Evolutionary conservation across 805 yeast genomes (phyloP).

Genomic region (Wickerhamomyces alni): DNA sequence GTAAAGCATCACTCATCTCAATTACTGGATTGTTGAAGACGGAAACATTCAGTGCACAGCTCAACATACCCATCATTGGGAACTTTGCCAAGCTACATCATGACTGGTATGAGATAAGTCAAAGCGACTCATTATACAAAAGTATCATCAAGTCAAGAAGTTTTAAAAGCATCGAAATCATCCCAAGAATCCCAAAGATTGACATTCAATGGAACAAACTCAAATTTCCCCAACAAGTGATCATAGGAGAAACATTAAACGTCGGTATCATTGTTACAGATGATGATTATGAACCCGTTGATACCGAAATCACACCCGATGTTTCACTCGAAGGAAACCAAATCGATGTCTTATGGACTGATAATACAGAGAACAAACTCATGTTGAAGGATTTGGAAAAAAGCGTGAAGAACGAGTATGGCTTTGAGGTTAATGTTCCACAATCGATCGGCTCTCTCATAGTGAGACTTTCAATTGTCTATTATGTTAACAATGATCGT

Average conservation of each 20-base stretch:
- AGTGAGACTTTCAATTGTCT: conserved; percentile 18
- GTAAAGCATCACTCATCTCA: conserved; percentile 8
- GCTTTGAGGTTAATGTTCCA: conserved; percentile 8
- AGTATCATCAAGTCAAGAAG: conserved; percentile 10
- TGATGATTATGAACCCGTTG: conserved; percentile 27
- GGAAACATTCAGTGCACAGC: conserved; percentile 14
- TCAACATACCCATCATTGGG: conserved; percentile 12
- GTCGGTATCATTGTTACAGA: conserved; percentile 22
- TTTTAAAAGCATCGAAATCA: conserved; percentile 23
- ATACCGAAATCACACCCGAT: conserved; percentile 19
- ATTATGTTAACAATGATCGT: conserved; percentile 24
- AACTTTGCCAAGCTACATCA: conserved; percentile 10
- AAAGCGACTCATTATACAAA: neutral
- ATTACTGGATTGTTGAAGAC: conserved; percentile 11
- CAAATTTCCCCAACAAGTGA: conserved; percentile 20
- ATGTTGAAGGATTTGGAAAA: conserved; percentile 6
- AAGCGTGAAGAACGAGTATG: neutral
- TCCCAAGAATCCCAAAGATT: conserved; percentile 33
- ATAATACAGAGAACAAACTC: neutral
- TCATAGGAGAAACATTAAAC: conserved; percentile 27
- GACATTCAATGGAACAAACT: conserved; percentile 14
- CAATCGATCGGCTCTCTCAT: neutral
- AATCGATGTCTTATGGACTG: conserved; percentile 2
- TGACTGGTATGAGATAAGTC: conserved; percentile 10
- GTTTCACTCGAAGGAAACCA: conserved; percentile 5